Evolutionary conservation across 768 basidiomycete species (phyloP), one percentile per base, ranked within the genome.

Genomic region (Cyathus striatus): DNA sequence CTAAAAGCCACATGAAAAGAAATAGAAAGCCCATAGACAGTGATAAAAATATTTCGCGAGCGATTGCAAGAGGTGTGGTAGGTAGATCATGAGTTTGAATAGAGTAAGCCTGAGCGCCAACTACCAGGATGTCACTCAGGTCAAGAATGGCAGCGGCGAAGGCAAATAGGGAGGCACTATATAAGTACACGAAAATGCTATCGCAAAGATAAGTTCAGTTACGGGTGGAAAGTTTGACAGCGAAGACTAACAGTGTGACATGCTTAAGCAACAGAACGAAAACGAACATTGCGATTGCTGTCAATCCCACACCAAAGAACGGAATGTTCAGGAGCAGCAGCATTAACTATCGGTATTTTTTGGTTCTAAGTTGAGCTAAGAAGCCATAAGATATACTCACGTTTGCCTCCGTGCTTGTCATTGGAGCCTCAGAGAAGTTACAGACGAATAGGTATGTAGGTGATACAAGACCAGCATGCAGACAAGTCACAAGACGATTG

Each of bases 1-100:
- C 79, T 46, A 81, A 76, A 27, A 62, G 62, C 87, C 87, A 90
- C 48, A 79, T 79, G 53, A 80, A 87, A 13, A 88, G 54, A 53
- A 79, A 79, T 26, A 81, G 72, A 33, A 78, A 62, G 4, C 79
- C 80, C 33, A 74, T 56, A 7, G 84, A 76, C 17, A 86, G 50
- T 9, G 79, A 66, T 45, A 81, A 67, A 38, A 73, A 63, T 22
- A 81, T 62, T 56, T 88, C 87, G 26, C 85, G 78, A 4, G 74
- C 60, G 40, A 65, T 68, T 23, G 76, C 60, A 26, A 80, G 64
- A 12, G 62, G 69, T 6, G 55, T 47, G 30, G 69, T 58, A 20
- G 65, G 45, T 22, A 50, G 53, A 7, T 62, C 46, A 13, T 49
- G 52, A 4, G 48, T 42, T 27, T 55, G 58, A 36, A 50, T 40